phyloP scores from a whole-genome alignment of 169 alveolate species.

The Theileria equi region DNA sequence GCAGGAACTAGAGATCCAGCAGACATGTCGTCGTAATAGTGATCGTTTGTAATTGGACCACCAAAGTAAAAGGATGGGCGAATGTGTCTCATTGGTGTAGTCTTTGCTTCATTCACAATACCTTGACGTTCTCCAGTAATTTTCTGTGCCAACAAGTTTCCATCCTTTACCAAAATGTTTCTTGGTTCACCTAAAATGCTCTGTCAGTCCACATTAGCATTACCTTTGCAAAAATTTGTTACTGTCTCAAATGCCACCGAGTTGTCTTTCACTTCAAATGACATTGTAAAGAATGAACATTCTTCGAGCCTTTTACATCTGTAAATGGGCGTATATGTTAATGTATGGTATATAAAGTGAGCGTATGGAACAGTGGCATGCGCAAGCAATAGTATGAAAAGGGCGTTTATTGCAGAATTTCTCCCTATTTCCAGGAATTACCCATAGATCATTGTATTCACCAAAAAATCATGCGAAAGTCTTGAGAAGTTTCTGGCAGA shows the following conservation, averaged over 20 bases:
- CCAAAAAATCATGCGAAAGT: too few species aligned
- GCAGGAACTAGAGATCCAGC: slow-evolving; percentile 62
- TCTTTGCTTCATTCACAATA: neutral
- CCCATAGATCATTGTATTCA: too few species aligned
- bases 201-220: neutral
- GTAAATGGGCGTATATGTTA: neutral
- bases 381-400: neutral
- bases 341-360: too few species aligned
- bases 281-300: slow-evolving; percentile 44
- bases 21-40: slow-evolving; percentile 54
- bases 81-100: neutral
- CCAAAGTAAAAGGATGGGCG: slow-evolving; percentile 37
- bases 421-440: too few species aligned
- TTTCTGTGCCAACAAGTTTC: slow-evolving; percentile 28
- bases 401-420: neutral
- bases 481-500: too few species aligned
- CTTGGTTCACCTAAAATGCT: slow-evolving; percentile 24
- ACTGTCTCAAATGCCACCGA: slow-evolving; percentile 42
- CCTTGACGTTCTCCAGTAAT: neutral
- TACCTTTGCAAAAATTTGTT: slow-evolving; percentile 46
- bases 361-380: neutral
- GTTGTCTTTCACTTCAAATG: slow-evolving; percentile 35
- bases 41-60: slow-evolving; percentile 61
- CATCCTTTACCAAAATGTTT: slow-evolving; percentile 35
- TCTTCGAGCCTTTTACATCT: slow-evolving; percentile 30